These are phyloP conservation scores for Boechera stricta DNA, from an alignment of 345 rosid genomes.

Conservation along the genomic window DNA sequence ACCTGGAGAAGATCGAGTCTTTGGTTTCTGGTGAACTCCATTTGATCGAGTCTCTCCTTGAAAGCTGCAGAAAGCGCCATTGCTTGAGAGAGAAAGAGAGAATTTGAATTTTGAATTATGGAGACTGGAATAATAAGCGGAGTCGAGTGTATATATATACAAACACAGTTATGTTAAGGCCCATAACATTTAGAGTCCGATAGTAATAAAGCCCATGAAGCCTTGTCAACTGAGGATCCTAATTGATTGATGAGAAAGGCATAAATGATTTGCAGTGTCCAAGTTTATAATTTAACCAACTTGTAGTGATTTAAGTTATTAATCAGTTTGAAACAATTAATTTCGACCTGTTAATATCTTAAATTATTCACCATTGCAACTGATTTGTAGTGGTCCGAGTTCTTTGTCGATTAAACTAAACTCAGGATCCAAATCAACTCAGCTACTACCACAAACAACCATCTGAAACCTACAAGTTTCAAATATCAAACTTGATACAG, in stretches of 20 bases:
- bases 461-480: not conserved
- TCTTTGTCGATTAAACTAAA: not conserved
- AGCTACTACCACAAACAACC: not conserved
- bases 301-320: not conserved
- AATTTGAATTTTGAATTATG: constrained; percentile 12
- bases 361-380: not conserved
- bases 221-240: not conserved
- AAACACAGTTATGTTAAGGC: not conserved
- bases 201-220: constrained; percentile 18
- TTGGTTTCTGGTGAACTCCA: constrained; percentile 69
- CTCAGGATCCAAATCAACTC: not conserved
- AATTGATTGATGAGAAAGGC: no score
- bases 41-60: constrained; percentile 66
- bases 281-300: no score
- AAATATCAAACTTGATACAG: not conserved
- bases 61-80: constrained; percentile 78
- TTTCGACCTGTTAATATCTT: not conserved
- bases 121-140: not conserved
- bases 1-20: constrained; percentile 75
- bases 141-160: no score
- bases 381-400: not conserved
- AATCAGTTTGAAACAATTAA: not conserved
- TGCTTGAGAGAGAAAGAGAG: not conserved
- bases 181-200: not conserved
- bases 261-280: not conserved